Evolutionary conservation across 2,329 filamentous ascomycete genomes (phyloP).

Genomic region (Monosporascus sp.): DNA sequence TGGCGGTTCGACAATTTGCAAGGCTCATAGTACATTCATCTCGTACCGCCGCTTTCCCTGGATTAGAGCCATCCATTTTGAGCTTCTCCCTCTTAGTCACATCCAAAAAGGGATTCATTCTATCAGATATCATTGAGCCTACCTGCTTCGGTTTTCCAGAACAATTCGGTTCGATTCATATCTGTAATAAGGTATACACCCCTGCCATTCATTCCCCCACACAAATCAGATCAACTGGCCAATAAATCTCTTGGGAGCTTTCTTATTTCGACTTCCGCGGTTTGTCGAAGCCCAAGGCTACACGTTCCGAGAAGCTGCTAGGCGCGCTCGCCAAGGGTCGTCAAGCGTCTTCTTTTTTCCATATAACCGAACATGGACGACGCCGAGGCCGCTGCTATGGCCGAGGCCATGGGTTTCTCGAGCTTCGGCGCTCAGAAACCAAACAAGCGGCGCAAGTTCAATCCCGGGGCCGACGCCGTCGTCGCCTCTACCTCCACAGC

Average conservation of each 20-base stretch:
- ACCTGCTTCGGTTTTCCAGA: too few relatives aligned
- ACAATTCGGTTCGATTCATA: too few relatives aligned
- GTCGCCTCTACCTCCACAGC: conserved; percentile 25
- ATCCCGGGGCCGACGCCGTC: conserved; percentile 40
- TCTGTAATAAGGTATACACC: not conserved
- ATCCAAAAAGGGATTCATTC: too few relatives aligned
- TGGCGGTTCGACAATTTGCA: too few relatives aligned
- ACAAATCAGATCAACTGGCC: not conserved
- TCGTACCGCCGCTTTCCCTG: too few relatives aligned
- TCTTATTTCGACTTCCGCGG: not conserved
- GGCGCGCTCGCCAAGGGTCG: too few relatives aligned
- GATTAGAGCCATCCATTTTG: too few relatives aligned
- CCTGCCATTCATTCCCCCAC: not conserved
- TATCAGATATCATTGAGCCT: too few relatives aligned
- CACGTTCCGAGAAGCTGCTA: too few relatives aligned
- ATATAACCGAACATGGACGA: conserved; percentile 16
- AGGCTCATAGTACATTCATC: too few relatives aligned
- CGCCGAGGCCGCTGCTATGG: conserved; percentile 48
- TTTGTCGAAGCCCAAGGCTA: not conserved
- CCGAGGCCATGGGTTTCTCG: conserved; percentile 68
- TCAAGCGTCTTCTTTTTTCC: too few relatives aligned
- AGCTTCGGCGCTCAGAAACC: conserved; percentile 58
- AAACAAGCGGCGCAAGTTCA: conserved; percentile 64
- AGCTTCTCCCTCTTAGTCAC: too few relatives aligned
- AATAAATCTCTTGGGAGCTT: not conserved